Evolutionary conservation across 2,329 filamentous ascomycete species (phyloP), one percentile per base, ranked within the genome.

Genomic region (Dactylellina leptospora): DNA sequence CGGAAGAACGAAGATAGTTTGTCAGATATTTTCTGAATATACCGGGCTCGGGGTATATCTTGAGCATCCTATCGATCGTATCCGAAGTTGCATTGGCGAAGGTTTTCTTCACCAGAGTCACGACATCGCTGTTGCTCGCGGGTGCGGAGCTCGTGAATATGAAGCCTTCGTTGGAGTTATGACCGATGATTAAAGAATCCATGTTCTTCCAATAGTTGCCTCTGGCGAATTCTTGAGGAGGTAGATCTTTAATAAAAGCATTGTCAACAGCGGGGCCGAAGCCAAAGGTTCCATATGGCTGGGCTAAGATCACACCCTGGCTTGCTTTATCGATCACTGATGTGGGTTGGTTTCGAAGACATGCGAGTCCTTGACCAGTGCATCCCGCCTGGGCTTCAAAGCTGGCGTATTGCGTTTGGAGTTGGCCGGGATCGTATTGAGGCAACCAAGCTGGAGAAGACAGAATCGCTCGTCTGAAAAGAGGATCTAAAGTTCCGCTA

Each of bases 401-500:
- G 27, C 70, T 68, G 11, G 51, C 60, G 28, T 75, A 77, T 20
- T 73, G 73, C 2, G 45, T 69, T 22, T 74, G 27, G 3, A 75
- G 64, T 13, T 62, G 53, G 9, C 54, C 62, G 4, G 60, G 55
- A 44, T 74, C 73, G 18, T 74, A 77, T 23, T 69, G 50, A 10
- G 75, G 75, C 23, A 74, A 63, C 58, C 75, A 77, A 1, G 76
- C 80, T 23, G 78, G 78, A 50, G 77, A 79, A 74, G 77, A 77
- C 27, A 80, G 47, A 47, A 80, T 77, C 22, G 76, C 79, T 58
- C 76, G 76, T 20, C 74, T 76, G 76, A 84, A 85, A 1, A 82
- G 76, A 1, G 83, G 82, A 47, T 83, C 79, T 13, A 79, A 76
- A 3, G 76, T 78, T 1, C 83, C 83, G 0, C 81, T 80, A 22